Percentiles rank a stretch among this genome's conserved stretches.
Evolutionary conservation across 169 alveolate genomes (phyloP).

Genomic region (Plasmodium gaboni): DNA sequence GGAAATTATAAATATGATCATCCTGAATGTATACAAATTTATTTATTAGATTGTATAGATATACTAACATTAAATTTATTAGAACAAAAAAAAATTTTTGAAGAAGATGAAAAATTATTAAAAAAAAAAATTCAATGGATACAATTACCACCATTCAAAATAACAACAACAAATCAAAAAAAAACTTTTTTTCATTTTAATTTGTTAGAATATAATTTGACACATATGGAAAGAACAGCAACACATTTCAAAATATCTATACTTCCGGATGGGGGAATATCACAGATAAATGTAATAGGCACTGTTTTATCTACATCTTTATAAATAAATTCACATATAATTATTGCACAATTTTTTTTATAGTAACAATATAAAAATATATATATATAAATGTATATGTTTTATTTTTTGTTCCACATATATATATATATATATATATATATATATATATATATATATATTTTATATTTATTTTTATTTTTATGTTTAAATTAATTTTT

Average conservation of each 20-base stretch:
- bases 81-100: conserved; percentile 65
- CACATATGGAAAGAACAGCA: conserved; percentile 57
- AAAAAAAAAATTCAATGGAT: conserved; percentile 62
- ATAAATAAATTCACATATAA: background rate
- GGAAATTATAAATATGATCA: conserved; percentile 67
- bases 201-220: conserved; percentile 47
- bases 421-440: too few relatives aligned
- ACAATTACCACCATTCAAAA: conserved; percentile 58
- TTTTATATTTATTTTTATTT: too few relatives aligned
- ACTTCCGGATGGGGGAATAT: conserved; percentile 70
- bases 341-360: too few relatives aligned
- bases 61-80: conserved; percentile 65
- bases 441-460: too few relatives aligned
- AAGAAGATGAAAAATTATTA: conserved; percentile 65
- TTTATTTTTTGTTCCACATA: too few relatives aligned
- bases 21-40: conserved; percentile 59
- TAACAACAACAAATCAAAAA: conserved; percentile 15
- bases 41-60: conserved; percentile 55
- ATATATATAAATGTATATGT: too few relatives aligned
- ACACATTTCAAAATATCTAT: conserved; percentile 66
- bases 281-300: conserved; percentile 60
- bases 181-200: conserved; percentile 66
- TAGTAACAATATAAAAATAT: too few relatives aligned
- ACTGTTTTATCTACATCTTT: conserved; percentile 36
- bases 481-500: too few relatives aligned